Percentiles rank a stretch among this genome's conserved stretches.
These are phyloP conservation scores for Zygosaccharomyces siamensis DNA, from an alignment of 805 yeast genomes.

Conservation along the genomic window DNA sequence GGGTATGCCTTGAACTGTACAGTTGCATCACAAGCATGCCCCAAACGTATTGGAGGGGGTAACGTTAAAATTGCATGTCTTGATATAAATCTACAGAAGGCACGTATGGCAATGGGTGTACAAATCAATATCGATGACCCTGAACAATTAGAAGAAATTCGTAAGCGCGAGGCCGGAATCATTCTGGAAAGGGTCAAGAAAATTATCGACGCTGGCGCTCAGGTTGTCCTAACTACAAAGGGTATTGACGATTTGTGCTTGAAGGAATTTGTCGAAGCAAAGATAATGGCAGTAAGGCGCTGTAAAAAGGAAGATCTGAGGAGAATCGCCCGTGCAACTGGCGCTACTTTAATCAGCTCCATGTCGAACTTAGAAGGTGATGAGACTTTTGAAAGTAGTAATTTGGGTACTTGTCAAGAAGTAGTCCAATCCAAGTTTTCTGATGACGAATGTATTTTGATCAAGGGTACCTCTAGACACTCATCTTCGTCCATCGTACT, in stretches of 20 bases:
- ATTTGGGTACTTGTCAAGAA: conserved; percentile 84
- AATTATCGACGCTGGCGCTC: conserved; percentile 83
- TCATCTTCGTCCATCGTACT: conserved; percentile 86
- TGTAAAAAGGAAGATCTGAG: conserved; percentile 95
- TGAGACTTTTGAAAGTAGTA: conserved; percentile 79
- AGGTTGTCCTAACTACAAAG: conserved; percentile 86
- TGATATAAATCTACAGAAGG: conserved; percentile 91
- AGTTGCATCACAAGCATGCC: conserved; percentile 96
- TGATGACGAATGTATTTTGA: conserved; percentile 93
- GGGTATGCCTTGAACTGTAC: conserved; percentile 98
- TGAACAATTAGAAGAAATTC: conserved; percentile 87
- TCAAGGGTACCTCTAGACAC: conserved; percentile 86
- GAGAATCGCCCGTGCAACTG: conserved; percentile 96
- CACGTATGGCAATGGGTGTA: conserved; percentile 97
- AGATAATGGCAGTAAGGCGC: conserved; percentile 93
- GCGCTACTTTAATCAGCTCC: conserved; percentile 82
- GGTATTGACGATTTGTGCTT: conserved; percentile 92
- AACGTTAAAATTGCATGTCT: conserved; percentile 80
- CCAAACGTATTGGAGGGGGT: conserved; percentile 44
- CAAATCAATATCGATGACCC: conserved; percentile 96
- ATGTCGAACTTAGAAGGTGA: conserved; percentile 95
- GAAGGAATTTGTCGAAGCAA: conserved; percentile 85
- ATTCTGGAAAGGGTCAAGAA: conserved; percentile 77
- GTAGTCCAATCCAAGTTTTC: conserved; percentile 87
- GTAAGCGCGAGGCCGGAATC: conserved; percentile 84